Evolutionary conservation across 441 rosid species (phyloP).

Genomic region (Flueggea neowawraea): DNA sequence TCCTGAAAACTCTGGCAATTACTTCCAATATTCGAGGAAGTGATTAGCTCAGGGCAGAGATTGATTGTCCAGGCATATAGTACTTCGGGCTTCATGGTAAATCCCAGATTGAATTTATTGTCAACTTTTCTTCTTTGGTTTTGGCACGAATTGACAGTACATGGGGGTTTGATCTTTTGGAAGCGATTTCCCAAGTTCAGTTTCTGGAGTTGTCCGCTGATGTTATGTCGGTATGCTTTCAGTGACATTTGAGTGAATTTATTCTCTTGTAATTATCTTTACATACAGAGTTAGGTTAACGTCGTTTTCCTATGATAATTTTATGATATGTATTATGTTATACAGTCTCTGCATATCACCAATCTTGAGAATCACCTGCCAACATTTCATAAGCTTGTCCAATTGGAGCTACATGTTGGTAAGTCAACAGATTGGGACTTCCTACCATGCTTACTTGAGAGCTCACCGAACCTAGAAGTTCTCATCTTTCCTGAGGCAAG

Average conservation of each 20-base stretch:
- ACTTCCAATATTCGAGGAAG: neutral
- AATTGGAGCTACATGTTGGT: slow-evolving; percentile 7
- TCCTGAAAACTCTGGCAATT: neutral
- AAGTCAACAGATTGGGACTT: neutral
- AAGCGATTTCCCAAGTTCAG: slow-evolving; percentile 4
- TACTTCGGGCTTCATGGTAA: neutral
- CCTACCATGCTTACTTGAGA: slow-evolving; percentile 4
- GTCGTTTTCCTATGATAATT: no score
- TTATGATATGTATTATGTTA: neutral
- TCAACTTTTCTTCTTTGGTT: neutral
- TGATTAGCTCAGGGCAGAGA: no score
- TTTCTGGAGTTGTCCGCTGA: neutral
- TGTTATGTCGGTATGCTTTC: slow-evolving; percentile 3
- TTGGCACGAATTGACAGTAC: neutral
- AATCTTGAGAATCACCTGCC: neutral
- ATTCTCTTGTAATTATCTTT: no score
- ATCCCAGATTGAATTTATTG: neutral
- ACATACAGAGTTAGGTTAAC: no score
- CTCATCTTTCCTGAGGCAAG: slow-evolving; percentile 7
- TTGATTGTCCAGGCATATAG: neutral
- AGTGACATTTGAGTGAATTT: no score
- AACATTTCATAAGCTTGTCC: slow-evolving; percentile 1
- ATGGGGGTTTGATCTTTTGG: neutral
- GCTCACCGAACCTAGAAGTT: slow-evolving; percentile 3
- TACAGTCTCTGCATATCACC: neutral